Evolutionary conservation across 495 filamentous ascomycete genomes (phyloP).

Genomic region (Trichoderma asperelloides): DNA sequence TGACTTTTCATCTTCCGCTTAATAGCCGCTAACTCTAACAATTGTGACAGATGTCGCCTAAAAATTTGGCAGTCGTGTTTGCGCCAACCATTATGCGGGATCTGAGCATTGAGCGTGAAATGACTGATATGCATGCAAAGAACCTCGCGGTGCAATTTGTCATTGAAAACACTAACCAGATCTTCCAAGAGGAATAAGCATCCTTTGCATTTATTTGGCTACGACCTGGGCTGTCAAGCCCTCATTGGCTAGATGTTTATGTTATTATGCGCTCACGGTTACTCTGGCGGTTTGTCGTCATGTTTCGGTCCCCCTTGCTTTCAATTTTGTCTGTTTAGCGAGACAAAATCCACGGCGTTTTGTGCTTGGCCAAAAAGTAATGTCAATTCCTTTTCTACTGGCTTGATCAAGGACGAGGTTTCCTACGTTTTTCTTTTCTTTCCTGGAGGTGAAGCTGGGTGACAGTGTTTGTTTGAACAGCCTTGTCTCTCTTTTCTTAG

Average conservation of each 20-base stretch:
- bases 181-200: conserved; percentile 45
- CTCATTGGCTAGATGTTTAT: neutral
- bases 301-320: neutral
- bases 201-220: neutral
- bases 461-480: neutral
- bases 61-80: conserved; percentile 94
- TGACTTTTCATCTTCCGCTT: neutral
- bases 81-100: conserved; percentile 96
- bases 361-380: conserved; percentile 6
- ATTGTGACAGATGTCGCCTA: conserved; percentile 67
- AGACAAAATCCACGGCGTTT: conserved; percentile 1
- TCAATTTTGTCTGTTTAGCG: conserved; percentile 1
- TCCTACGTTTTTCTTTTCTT: no score
- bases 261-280: neutral
- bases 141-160: conserved; percentile 83
- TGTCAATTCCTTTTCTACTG: neutral
- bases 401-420: neutral
- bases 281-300: neutral
- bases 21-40: neutral
- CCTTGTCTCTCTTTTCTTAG: neutral
- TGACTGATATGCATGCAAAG: conserved; percentile 91
- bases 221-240: neutral
- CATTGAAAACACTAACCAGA: conserved; percentile 73
- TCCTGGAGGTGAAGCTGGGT: neutral
- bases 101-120: conserved; percentile 77